Base-by-base conservation (phyloP, 192 early-diverging fungal genomes). In the Coemansia sp. region DNA sequence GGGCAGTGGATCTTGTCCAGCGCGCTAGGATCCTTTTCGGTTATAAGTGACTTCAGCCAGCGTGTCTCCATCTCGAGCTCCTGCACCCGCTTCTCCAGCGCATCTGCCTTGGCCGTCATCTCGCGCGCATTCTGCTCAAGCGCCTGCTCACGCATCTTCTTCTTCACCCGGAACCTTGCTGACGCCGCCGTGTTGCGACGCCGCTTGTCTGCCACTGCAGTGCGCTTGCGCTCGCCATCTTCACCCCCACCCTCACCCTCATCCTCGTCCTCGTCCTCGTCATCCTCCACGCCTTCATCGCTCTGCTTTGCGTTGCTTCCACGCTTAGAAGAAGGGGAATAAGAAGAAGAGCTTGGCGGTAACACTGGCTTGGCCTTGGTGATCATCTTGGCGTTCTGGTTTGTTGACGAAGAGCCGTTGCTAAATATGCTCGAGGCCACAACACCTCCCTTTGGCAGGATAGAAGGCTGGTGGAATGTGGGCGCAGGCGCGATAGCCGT, bases 81-180 rank as follows among this genome's bases (percentile, higher is more conserved):
- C 35, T 84, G 77, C 19, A 91, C 89, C 40, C 90, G 86, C 59
- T 82, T 77, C 77, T 95, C 93, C 32, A 97, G 86, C 20, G 58
- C 56, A 19, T 90, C 88, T 17, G 87, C 89, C 74, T 87, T 88
- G 7, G 73, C 76, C 7, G 85, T 78, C 89, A 95, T 87, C 43
- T 92, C 90, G 61, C 84, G 79, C 7, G 92, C 92, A 0, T 89
- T 90, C 25, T 86, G 83, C 76, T 94, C 90, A 65, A 99, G 78
- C 15, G 86, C 88, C 81, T 93, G 89, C 75, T 97, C 95, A 41
- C 91, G 87, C 75, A 89, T 65, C 86, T 97, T 97, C 82, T 97
- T 99, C 85, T 95, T 95, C 56, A 91, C 85, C 17, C 96, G 85
- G 88, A 99, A 99, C 11, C 96, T 85, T 19, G 95, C 95, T 14